A percentile compares a stretch with the other conserved stretches of the same genome.
These are phyloP conservation scores for Myriosclerotinia curreyana DNA, from an alignment of 2,329 filamentous ascomycete species.

Conservation along the genomic window DNA sequence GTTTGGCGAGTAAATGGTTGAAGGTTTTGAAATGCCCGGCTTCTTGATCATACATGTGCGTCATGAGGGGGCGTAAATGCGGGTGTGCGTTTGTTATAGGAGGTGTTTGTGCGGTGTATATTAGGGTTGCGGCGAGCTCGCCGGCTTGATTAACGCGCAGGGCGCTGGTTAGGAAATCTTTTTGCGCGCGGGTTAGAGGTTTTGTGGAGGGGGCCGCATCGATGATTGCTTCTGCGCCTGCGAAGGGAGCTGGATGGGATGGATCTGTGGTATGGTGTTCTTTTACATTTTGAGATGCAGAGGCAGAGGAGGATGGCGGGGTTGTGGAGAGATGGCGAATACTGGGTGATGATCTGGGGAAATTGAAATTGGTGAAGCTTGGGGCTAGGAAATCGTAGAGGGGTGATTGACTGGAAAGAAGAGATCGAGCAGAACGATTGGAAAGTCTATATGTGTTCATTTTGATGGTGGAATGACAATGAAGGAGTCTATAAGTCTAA, in stretches of 20 bases:
- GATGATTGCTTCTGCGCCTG: slow-evolving; percentile 8
- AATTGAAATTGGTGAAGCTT: slow-evolving; percentile 34
- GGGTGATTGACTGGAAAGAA: slow-evolving; percentile 26
- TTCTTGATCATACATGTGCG: slow-evolving; percentile 98
- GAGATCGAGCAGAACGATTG: slow-evolving; percentile 23
- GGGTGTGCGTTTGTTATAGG: slow-evolving; percentile 77
- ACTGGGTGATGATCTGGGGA: slow-evolving; percentile 25
- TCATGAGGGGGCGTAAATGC: slow-evolving; percentile 85
- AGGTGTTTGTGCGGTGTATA: slow-evolving; percentile 87
- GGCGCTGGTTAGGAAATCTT: slow-evolving; percentile 71
- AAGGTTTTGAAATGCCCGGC: slow-evolving; percentile 82
- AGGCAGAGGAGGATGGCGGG: slow-evolving; percentile 13
- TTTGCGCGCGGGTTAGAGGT: slow-evolving; percentile 66
- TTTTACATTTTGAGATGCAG: neutral
- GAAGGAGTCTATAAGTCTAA: slow-evolving; percentile 6
- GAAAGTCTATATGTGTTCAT: slow-evolving; percentile 18
- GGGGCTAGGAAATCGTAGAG: slow-evolving; percentile 44
- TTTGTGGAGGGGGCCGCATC: slow-evolving; percentile 21
- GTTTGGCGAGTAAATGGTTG: slow-evolving; percentile 76
- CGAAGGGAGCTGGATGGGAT: neutral
- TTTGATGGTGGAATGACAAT: neutral
- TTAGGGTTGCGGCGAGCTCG: slow-evolving; percentile 92
- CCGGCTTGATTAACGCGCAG: slow-evolving; percentile 96
- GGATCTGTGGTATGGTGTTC: slow-evolving; percentile 13
- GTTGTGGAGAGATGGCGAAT: slow-evolving; percentile 31